phyloP scores from a whole-genome alignment of 371 early-diverging fungal species.

The Mortierella sp. region DNA sequence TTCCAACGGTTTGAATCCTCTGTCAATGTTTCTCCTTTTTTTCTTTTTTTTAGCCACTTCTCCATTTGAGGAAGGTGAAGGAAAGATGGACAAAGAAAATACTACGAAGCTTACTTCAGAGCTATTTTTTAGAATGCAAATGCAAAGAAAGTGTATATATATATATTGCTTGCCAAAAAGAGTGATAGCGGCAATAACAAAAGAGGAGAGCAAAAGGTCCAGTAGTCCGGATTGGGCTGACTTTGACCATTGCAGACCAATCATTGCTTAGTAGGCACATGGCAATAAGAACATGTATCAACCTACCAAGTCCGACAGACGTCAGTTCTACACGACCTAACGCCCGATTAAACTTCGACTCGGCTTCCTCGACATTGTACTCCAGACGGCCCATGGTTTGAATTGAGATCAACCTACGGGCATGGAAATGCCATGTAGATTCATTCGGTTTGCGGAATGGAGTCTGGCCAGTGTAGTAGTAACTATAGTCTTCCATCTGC shows the following conservation, averaged over 20 bases:
- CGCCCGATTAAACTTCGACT: constrained; percentile 64
- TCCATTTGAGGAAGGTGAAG: constrained; percentile 21
- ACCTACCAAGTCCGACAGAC: constrained; percentile 67
- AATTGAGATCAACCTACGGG: constrained; percentile 63
- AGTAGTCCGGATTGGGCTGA: background rate
- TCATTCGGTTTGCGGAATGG: constrained; percentile 61
- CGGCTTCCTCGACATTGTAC: constrained; percentile 63
- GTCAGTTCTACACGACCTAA: constrained; percentile 62
- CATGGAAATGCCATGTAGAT: constrained; percentile 56
- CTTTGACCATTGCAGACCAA: background rate
- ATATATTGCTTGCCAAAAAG: background rate
- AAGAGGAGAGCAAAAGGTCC: background rate
- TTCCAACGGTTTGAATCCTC: background rate
- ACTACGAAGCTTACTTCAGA: background rate
- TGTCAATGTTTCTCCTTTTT: background rate
- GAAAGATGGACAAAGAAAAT: constrained; percentile 13
- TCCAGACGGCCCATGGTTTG: constrained; percentile 65
- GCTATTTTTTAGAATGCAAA: background rate
- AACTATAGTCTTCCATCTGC: constrained; percentile 54
- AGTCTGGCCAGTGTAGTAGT: constrained; percentile 54
- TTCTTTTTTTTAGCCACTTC: constrained; percentile 4
- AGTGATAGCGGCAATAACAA: background rate
- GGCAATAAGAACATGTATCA: background rate
- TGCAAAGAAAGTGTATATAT: too few relatives aligned
- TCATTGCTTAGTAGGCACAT: background rate